phyloP scores from a whole-genome alignment of 148 eudicot species.

The Rhododendron molle region DNA sequence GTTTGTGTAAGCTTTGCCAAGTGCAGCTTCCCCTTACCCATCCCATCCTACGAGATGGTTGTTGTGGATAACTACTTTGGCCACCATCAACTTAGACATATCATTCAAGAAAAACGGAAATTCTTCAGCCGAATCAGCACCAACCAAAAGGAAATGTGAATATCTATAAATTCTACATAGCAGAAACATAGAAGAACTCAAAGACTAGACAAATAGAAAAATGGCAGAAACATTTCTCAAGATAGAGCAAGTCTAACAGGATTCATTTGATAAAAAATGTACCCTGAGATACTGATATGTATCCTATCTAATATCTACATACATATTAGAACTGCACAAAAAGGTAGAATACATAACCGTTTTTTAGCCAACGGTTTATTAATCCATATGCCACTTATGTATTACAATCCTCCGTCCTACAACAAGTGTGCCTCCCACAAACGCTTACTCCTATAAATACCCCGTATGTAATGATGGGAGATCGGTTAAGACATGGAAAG shows the following conservation, averaged over 20 bases:
- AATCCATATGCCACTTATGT: not conserved
- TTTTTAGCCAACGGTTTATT: not conserved
- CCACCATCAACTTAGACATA: not conserved
- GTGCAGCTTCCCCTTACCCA: not conserved
- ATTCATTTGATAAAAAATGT: not conserved
- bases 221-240: not conserved
- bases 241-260: not conserved
- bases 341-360: not conserved
- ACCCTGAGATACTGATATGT: not conserved
- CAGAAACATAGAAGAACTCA: not conserved
- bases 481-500: not conserved
- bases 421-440: not conserved
- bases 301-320: not conserved
- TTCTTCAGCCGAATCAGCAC: not conserved
- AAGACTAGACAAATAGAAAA: not conserved
- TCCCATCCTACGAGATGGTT: not conserved
- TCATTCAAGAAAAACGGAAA: not conserved
- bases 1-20: not conserved
- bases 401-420: not conserved
- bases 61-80: not conserved
- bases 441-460: not conserved
- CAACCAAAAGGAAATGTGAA: not conserved
- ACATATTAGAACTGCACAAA: not conserved
- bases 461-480: not conserved
- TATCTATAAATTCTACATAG: not conserved